Evolutionary conservation across 2,329 filamentous ascomycete species (phyloP), one percentile per base, ranked within the genome.

Genomic region (Pyrenochaeta sp.): DNA sequence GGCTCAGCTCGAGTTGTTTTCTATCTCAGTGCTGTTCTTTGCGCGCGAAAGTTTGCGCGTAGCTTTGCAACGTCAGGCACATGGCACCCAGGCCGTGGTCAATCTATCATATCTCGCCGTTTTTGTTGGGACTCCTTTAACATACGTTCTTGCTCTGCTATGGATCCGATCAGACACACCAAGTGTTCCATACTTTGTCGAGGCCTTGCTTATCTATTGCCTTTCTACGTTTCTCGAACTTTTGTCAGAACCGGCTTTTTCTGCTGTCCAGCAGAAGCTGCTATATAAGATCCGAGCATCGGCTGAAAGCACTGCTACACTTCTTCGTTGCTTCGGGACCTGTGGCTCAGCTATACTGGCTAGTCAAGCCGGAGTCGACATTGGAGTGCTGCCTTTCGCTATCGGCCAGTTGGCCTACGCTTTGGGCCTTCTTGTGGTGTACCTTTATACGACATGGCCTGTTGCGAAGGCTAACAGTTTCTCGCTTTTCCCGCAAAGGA

Each of bases 1-100:
- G 2, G 87, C 92, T 0, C 94, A 96, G 69, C 81, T 99, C 3
- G 94, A 99, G 62, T 84, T 97, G 1, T 96, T 92, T 70, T 92
- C 93, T 47, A 87, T 96, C 30, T 90, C 91, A 0, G 86, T 95
- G n/a, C 80, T 99, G 1, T 96, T 96, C 72, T 97, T 99, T 64
- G 88, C 94, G 0, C 83, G 94, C 26, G 94, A 99, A 73, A 93
- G 88, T 61, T 76, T 97, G 35, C 87, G 94, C 11, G 87, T 96
- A n/a, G 91, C 93, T 18, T 83, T 96, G 23, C 93, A 97, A 72
- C 82, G 94, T 37, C 88, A 92, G 53, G 69, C 74, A 6, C 69
- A 76, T 52, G 70, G 71, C 35, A 69, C 81, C 8, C 93, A 97
- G 70, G 84, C 88, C 2, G 86, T 93, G 29, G 82, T 97, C 71